phyloP scores from a whole-genome alignment of 768 basidiomycete species.

The Calocera viscosa region DNA sequence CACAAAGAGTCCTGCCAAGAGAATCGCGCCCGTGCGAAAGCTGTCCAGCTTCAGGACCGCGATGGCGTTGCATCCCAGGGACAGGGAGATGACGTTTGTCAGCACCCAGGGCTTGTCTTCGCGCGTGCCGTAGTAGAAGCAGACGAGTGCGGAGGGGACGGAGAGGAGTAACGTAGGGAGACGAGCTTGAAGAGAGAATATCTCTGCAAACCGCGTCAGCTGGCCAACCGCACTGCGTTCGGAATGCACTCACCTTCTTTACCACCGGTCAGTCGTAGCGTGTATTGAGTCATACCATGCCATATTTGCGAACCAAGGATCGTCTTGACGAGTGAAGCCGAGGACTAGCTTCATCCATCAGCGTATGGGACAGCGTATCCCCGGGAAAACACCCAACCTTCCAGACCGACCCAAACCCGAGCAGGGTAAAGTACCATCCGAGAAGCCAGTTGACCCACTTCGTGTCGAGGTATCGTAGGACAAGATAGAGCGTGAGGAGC shows the following conservation, averaged over 20 bases:
- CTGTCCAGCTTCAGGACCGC: slow-evolving; percentile 74
- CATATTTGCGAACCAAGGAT: slow-evolving; percentile 21
- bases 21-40: slow-evolving; percentile 71
- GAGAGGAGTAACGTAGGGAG: slow-evolving; percentile 23
- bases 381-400: slow-evolving; percentile 35
- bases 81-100: slow-evolving; percentile 62
- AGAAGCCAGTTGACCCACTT: slow-evolving; percentile 75
- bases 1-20: slow-evolving; percentile 73
- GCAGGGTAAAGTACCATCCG: slow-evolving; percentile 49
- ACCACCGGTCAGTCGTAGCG: slow-evolving; percentile 15
- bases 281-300: slow-evolving; percentile 19
- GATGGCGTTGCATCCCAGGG: slow-evolving; percentile 71
- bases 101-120: slow-evolving; percentile 51
- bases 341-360: slow-evolving; percentile 28
- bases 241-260: neutral
- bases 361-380: slow-evolving; percentile 2
- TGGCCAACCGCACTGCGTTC: slow-evolving; percentile 23
- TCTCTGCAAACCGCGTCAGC: slow-evolving; percentile 18
- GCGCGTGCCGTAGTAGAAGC: slow-evolving; percentile 33
- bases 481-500: slow-evolving; percentile 20
- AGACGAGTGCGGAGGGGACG: slow-evolving; percentile 46
- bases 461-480: slow-evolving; percentile 25
- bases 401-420: slow-evolving; percentile 55
- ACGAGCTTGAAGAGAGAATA: slow-evolving; percentile 33
- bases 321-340: slow-evolving; percentile 18